Evolutionary conservation across 331 rosid species (phyloP).

Genomic region (Saraca asoca): DNA sequence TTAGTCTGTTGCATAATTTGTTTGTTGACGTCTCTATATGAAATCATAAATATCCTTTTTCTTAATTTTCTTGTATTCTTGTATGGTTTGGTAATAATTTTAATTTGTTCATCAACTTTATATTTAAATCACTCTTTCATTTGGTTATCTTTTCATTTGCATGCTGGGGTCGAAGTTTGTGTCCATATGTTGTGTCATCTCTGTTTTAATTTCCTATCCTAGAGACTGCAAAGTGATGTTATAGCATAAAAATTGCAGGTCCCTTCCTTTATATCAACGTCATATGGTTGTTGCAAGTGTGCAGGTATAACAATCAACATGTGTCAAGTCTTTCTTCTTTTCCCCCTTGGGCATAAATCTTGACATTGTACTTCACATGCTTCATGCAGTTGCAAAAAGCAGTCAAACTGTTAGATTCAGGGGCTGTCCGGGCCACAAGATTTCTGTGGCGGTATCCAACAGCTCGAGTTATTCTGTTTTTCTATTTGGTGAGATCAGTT

Average conservation of each 20-base stretch:
- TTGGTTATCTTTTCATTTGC: constrained; percentile 2
- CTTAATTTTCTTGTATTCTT: background rate
- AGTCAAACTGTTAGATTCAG: constrained; percentile 83
- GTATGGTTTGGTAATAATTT: constrained; percentile 16
- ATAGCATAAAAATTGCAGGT: constrained; percentile 53
- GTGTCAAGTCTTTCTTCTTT: constrained; percentile 10
- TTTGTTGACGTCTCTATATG: constrained; percentile 15
- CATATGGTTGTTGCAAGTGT: constrained; percentile 82
- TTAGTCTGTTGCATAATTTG: background rate
- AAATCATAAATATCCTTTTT: background rate
- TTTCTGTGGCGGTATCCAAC: constrained; percentile 97
- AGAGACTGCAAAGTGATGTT: constrained; percentile 29
- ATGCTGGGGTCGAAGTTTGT: constrained; percentile 4
- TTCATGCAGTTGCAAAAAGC: constrained; percentile 81
- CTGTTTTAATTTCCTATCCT: constrained; percentile 16
- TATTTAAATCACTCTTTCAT: constrained; percentile 4
- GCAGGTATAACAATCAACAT: constrained; percentile 56
- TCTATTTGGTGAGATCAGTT: constrained; percentile 75
- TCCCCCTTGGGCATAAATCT: constrained; percentile 28
- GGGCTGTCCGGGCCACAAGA: constrained; percentile 96
- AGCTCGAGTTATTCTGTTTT: constrained; percentile 76
- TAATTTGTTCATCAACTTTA: constrained; percentile 13
- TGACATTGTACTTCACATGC: constrained; percentile 30
- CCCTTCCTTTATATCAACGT: constrained; percentile 91
- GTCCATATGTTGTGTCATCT: constrained; percentile 15